Evolutionary conservation across 2,329 filamentous ascomycete genomes (phyloP), one percentile per base, ranked within the genome.

Genomic region (Curvularia hawaiiensis): DNA sequence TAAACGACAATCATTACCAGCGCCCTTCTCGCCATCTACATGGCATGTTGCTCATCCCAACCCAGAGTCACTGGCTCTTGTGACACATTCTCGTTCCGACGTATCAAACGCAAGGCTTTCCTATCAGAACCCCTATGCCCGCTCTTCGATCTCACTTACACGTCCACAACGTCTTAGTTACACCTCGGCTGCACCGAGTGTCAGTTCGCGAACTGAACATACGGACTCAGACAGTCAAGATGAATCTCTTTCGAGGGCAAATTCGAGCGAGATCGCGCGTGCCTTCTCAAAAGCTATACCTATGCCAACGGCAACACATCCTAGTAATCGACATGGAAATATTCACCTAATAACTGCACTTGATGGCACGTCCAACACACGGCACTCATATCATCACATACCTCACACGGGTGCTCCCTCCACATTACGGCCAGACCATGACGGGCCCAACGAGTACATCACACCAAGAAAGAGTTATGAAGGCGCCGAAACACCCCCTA

Each of bases 31-130:
- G n/a, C 66, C 69, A 22, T 76, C 73, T 3, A 63, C 69, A 31
- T 74, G 68, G 68, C 66, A 68, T 5, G 74, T 73, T 5, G 56
- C 75, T 3, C 70, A 75, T 44, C 74, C 75, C 10, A 47, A 47
- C 4, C 61, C 65, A 14, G 57, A 64, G 1, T 61, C 64, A 3
- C 54, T 68, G 35, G 47, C 60, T 9, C 54, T 58, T 22, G 51
- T 56, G 16, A 68, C 67, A 8, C 67, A 62, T 16, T 71, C 71
- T 5, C 49, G 67, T 20, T 54, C 66, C 2, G 58, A 71, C 31
- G 53, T 67, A 9, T 63, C 60, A 18, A 58, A 43, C 30, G 45
- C 55, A 44, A 65, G 49, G 9, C 64, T 69, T 45, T 56, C 62
- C 10, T 67, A 71, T 28, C 53, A 60, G 16, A 64, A 40, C 14